Percentiles rank a stretch among this genome's conserved stretches.
phyloP scores from a whole-genome alignment of 1,284 basidiomycete species.

The Bondarzewia mesenterica region DNA sequence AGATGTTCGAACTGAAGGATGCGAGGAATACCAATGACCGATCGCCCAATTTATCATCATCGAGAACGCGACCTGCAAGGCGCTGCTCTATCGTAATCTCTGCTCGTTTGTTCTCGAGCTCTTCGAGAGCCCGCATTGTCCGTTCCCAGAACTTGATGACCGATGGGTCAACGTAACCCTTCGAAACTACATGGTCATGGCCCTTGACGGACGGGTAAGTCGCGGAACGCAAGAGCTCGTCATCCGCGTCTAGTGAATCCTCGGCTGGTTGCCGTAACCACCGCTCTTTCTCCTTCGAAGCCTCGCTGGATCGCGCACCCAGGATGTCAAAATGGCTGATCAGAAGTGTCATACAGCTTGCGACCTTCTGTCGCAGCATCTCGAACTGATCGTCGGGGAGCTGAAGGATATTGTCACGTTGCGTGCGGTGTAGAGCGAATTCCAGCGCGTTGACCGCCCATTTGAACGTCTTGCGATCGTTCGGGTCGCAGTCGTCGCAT shows the following conservation, averaged over 20 bases:
- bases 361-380: conserved; percentile 86
- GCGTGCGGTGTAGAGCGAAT: conserved; percentile 87
- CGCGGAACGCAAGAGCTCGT: conserved; percentile 21
- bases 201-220: conserved; percentile 3
- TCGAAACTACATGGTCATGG: conserved; percentile 14
- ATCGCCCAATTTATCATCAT: conserved; percentile 88
- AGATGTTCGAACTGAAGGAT: conserved; percentile 89
- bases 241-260: conserved; percentile 24
- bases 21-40: conserved; percentile 88
- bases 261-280: conserved; percentile 51
- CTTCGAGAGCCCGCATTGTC: conserved; percentile 47
- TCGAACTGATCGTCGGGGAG: conserved; percentile 86
- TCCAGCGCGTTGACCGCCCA: conserved; percentile 98
- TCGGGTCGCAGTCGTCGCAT: conserved; percentile 95
- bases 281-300: conserved; percentile 82
- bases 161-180: conserved; percentile 50
- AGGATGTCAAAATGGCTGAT: conserved; percentile 98
- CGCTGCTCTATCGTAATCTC: conserved; percentile 62
- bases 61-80: conserved; percentile 81
- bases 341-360: conserved; percentile 92
- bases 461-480: conserved; percentile 94
- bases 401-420: conserved; percentile 85
- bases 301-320: conserved; percentile 85
- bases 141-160: conserved; percentile 71
- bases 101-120: conserved; percentile 57